Evolutionary conservation across 129 eudicot species (phyloP).

Genomic region (Tanacetum coccineum): DNA sequence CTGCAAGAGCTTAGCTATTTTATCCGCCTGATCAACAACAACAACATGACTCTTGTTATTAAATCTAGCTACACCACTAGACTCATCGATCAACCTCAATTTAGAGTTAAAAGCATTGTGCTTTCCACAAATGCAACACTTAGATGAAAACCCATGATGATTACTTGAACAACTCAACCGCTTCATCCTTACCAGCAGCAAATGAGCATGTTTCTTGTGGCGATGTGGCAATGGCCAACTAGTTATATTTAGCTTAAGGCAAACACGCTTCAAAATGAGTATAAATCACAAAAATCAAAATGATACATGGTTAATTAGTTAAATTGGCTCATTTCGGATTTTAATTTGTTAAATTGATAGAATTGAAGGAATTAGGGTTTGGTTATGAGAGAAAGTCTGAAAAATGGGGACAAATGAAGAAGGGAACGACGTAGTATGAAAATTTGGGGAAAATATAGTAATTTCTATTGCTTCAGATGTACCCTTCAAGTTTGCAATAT

Average conservation of each 20-base stretch:
- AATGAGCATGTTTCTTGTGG: not conserved
- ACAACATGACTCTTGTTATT: slow-evolving; percentile 32
- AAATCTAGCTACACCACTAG: slow-evolving; percentile 28
- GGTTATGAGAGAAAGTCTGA: no score
- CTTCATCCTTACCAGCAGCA: slow-evolving; percentile 6
- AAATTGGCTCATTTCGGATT: slow-evolving; percentile 24
- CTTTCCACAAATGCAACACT: slow-evolving; percentile 15
- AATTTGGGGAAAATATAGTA: no score
- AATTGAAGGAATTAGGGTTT: slow-evolving; percentile 29
- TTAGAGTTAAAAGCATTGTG: slow-evolving; percentile 5
- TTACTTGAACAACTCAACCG: slow-evolving; percentile 18
- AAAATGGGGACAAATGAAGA: no score
- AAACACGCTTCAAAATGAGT: slow-evolving; percentile 20
- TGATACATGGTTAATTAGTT: slow-evolving; percentile 39
- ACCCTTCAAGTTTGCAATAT: no score
- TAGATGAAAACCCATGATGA: slow-evolving; percentile 14
- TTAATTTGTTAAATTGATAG: no score
- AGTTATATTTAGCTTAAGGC: slow-evolving; percentile 10
- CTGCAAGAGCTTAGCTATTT: slow-evolving; percentile 62
- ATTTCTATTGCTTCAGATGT: no score
- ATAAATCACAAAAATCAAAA: not conserved
- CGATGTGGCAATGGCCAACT: slow-evolving; percentile 13
- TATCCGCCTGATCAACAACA: slow-evolving; percentile 52
- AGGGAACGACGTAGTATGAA: no score
- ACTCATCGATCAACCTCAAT: slow-evolving; percentile 38